A percentile compares a stretch with the other conserved stretches of the same genome.
phyloP scores from a whole-genome alignment of 352 stramenopile species.

The Phytophthora capsici region DNA sequence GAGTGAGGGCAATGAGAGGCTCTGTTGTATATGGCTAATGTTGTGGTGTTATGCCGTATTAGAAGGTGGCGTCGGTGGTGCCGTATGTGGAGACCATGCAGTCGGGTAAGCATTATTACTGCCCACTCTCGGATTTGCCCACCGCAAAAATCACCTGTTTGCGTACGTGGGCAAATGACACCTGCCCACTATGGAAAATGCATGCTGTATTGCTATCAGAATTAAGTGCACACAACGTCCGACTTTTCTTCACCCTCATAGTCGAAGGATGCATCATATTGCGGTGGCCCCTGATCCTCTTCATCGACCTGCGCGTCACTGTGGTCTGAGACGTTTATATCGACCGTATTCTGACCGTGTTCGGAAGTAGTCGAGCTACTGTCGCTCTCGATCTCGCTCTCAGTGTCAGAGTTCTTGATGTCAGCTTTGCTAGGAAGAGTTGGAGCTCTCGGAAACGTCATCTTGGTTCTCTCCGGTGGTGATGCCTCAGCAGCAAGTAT shows the following conservation, averaged over 20 bases:
- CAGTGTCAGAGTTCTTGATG: background rate
- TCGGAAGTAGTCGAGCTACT: background rate
- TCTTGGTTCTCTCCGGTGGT: background rate
- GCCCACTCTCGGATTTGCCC: too few relatives aligned
- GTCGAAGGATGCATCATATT: background rate
- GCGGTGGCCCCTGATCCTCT: background rate
- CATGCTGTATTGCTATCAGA: too few relatives aligned
- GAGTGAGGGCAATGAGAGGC: too few relatives aligned
- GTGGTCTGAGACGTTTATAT: background rate
- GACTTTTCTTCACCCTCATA: background rate
- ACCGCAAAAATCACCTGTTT: too few relatives aligned
- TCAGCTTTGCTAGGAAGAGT: background rate
- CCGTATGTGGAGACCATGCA: too few relatives aligned
- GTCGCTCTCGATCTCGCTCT: background rate
- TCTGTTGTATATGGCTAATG: too few relatives aligned
- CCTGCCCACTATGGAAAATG: too few relatives aligned
- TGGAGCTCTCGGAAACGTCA: background rate
- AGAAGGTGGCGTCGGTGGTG: too few relatives aligned
- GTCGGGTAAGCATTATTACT: too few relatives aligned
- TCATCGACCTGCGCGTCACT: background rate
- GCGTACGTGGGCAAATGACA: too few relatives aligned
- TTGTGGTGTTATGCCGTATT: too few relatives aligned
- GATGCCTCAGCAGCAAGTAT: background rate
- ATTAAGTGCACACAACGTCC: too few relatives aligned
- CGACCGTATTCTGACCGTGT: background rate